A percentile compares a stretch with the other conserved stretches of the same genome.
Conservation (phyloP, 2,329 filamentous ascomycete genomes). For the Stylonectria norvegica region DNA sequence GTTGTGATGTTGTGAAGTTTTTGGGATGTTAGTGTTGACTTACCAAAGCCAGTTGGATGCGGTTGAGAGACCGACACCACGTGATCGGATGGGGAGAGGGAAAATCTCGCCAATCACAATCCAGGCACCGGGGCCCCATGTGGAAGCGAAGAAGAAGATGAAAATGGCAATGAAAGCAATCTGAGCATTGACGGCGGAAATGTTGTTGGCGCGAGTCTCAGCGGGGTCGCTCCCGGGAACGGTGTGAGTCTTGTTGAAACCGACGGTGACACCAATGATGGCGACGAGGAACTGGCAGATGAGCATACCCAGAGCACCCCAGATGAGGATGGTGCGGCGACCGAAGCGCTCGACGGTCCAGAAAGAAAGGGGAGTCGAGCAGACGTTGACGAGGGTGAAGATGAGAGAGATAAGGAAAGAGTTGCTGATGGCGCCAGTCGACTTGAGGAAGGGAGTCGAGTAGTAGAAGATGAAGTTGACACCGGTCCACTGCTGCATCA, state of each 20-base stretch:
- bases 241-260: conserved; percentile 47
- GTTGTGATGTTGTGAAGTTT: too few species aligned
- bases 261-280: conserved; percentile 65
- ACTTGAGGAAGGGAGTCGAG: conserved; percentile 80
- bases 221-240: conserved; percentile 42
- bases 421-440: conserved; percentile 71
- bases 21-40: conserved; percentile 57
- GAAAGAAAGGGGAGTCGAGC: conserved; percentile 83
- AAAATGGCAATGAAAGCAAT: conserved; percentile 89
- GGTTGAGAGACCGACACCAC: conserved; percentile 81
- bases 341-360: conserved; percentile 79
- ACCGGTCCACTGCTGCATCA: conserved; percentile 81
- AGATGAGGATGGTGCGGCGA: conserved; percentile 75
- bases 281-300: conserved; percentile 84
- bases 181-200: conserved; percentile 61
- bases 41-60: conserved; percentile 85
- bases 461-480: conserved; percentile 94
- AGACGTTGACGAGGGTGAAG: conserved; percentile 85
- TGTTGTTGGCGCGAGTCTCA: conserved; percentile 47
- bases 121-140: conserved; percentile 82
- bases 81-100: conserved; percentile 82
- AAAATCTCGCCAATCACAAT: conserved; percentile 86
- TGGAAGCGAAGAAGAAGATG: conserved; percentile 89
- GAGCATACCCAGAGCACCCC: conserved; percentile 77
- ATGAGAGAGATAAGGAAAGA: conserved; percentile 80